Base-by-base conservation (phyloP, 2,329 filamentous ascomycete genomes). In the Cladophialophora chaetospira region DNA sequence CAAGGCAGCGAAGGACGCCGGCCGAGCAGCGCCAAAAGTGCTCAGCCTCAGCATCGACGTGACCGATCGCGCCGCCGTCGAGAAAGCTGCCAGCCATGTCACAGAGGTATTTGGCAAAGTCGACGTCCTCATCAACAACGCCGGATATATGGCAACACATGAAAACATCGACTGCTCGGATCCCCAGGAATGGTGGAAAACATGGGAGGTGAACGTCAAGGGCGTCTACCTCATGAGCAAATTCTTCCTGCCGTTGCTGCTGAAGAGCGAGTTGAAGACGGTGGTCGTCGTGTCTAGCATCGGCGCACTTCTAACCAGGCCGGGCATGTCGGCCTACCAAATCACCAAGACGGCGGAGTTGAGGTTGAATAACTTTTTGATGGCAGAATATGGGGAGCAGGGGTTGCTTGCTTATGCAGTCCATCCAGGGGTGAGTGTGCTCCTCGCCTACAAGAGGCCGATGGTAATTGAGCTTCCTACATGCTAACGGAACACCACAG, bases 351-450 rank as follows among this genome's bases (percentile, higher is more conserved):
- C 80, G 36, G 51, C 76, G 0, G 60, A 77, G 1, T 68, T 72
- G 50, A 73, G 77, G 8, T 65, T 82, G n/a, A 75, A 71, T n/a
- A 75, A 82, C 63, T 79, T 75, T 53, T 53, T 78, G 23, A 69
- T 67, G 5, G 58, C 58, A 28, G 80, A 82, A 61, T 76, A 82
- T 61, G 64, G 63, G 8, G 67, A 71, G 10, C 64, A 61, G 28
- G 63, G 63, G 4, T 31, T 65, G 23, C 31, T 64, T 10, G 58
- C 52, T 5, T 64, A 60, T 48, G 57, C 51, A 11, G 36, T 65
- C 4, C 56, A 62, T 23, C 63, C 63, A 8, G 63, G 62, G 19
- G 47, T 42, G 21, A 42, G 38, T 42, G 19, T 15, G 2, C 10
- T 9, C 10, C 19, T 9, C 15, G 21, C 17, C 36, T 2, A 21